Evolutionary conservation across 345 rosid species (phyloP), one percentile per base, ranked within the genome.

Genomic region (Sonneratia alba): DNA sequence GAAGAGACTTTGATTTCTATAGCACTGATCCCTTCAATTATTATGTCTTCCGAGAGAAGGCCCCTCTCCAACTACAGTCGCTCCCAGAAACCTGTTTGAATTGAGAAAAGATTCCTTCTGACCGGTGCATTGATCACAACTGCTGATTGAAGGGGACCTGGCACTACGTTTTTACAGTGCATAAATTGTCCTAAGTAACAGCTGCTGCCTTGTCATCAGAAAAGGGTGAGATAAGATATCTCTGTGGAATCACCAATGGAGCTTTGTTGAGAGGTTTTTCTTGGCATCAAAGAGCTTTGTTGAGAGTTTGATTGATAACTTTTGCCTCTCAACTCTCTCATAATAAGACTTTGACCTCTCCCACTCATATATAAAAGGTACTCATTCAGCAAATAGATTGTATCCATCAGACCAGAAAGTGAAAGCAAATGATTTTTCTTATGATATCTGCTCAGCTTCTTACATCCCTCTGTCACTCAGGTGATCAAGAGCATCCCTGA

Each of bases 1-100:
- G 36, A 74, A 70, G 77, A 72, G 74, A 38, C 61, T 73, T 79
- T 74, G 68, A 68, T 77, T 57, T 57, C 63, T 8, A 57, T 24
- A 18, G n/a, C 34, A 57, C 57, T 24, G 34, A n/a, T 57, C 63
- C 72, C 78, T 65, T 63, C 87, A 87, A 85, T 85, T 77, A 85
- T 85, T 85, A 80, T 83, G 87, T 80, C 79, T 72, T 80, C 68
- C 73, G 10, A 62, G 66, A 19, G 19, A 27, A 32, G 66, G 38
- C 66, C 66, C 66, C 36, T 34, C 66, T 62, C 66, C 66, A 62
- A 34, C 66, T 32, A 62, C 38, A 13, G 36, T 24, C 10, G 37
- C 66, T 53, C 66, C 9, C 38, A 47, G 6, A 10, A 13, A 47
- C 51, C 15, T 9, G 36, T 24, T 10, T 8, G 66, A 27, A 24